Evolutionary conservation across 2,329 filamentous ascomycete genomes (phyloP).

Genomic region (Fusarium denticulatum): DNA sequence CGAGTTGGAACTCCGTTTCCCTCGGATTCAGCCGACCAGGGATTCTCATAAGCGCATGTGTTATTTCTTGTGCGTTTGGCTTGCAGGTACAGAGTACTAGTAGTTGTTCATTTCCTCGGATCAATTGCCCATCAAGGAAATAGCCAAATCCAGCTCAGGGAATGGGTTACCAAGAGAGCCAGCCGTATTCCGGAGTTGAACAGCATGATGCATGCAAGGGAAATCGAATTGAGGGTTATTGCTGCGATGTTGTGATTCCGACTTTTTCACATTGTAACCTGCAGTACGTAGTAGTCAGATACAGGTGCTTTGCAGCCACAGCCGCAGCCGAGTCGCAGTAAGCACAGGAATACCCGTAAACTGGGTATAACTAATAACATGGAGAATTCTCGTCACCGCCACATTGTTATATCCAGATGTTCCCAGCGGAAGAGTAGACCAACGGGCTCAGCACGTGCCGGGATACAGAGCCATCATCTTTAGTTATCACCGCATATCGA

Average conservation of each 20-base stretch:
- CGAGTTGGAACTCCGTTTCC: constrained; percentile 16
- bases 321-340: constrained; percentile 9
- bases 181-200: constrained; percentile 28
- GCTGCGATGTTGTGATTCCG: constrained; percentile 9
- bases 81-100: neutral
- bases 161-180: constrained; percentile 11
- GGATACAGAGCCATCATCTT: neutral
- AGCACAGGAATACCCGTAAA: neutral
- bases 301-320: constrained; percentile 9
- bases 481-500: constrained; percentile 1
- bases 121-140: constrained; percentile 11
- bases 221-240: constrained; percentile 11
- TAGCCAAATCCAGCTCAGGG: constrained; percentile 23
- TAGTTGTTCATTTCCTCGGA: constrained; percentile 2
- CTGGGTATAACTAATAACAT: neutral
- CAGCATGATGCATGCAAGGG: constrained; percentile 30
- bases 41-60: constrained; percentile 8
- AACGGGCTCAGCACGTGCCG: constrained; percentile 29
- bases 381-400: constrained; percentile 15
- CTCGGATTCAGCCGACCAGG: constrained; percentile 40
- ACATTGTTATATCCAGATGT: neutral
- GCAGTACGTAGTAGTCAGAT: neutral
- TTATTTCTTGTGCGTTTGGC: neutral
- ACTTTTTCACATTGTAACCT: neutral
- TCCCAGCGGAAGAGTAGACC: constrained; percentile 25